Base-by-base conservation (phyloP, 352 stramenopile genomes). In the Phytophthora pseudosyringae region DNA sequence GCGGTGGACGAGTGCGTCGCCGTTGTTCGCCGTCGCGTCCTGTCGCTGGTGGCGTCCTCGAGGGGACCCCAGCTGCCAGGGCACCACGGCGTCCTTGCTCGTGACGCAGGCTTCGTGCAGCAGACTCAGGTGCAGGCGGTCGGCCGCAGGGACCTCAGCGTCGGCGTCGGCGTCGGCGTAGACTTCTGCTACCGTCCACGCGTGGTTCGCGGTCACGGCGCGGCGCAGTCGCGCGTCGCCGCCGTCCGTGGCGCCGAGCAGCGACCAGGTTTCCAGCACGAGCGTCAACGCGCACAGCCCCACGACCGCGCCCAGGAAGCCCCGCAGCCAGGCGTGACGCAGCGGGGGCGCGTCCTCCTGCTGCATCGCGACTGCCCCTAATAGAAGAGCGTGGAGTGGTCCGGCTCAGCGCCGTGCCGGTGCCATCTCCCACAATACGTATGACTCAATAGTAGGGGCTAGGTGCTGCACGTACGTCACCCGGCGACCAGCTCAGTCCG, bases 91-190 rank as follows among this genome's bases (percentile, higher is more conserved):
- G 9, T 84, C 54, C 16, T 59, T 60, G 35, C 78, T 40, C 16
- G 46, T 65, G 9, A 80, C 47, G 28, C 76, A 84, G 12, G 66
- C 62, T 47, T 63, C 53, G 47, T 82, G 73, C 48, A 84, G 49
- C 38, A 62, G 33, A n/a, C 57, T 71, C 38, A 80, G 26, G 44
- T 84, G 73, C 44, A 82, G 41, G 9, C 61, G 61, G 18, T 81
- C 75, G 15, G 40, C 63, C 13, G 46, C 35, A n/a, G 69, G 49
- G 1, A 70, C 44, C 18, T 69, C 33, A 7, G 9, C 13, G 9
- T n/a, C 16, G 9, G 47, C 18, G 12, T 50, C n/a, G n/a, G 9
- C 13, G 9, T n/a, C 16, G 9, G 47, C 18, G 12, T 50, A n/a
- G n/a, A n/a, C n/a, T n/a, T n/a, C 5, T 25, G 40, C 10, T 15